Evolutionary conservation across 2,329 filamentous ascomycete species (phyloP).

Genomic region (Elsinoe fawcettii): DNA sequence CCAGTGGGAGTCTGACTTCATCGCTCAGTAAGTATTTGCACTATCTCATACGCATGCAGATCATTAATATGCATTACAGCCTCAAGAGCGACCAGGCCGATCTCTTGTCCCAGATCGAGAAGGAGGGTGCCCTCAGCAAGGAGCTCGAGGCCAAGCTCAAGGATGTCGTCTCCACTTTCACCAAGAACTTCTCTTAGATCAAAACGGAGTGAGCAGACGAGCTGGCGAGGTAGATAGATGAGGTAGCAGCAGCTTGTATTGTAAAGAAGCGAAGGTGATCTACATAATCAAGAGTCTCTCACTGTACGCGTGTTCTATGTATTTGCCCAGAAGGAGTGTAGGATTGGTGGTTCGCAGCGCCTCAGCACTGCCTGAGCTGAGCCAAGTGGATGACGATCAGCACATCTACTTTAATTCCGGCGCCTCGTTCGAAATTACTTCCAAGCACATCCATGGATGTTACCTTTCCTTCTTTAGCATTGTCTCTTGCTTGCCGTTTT

Average conservation of each 20-base stretch:
- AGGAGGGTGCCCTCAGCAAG: conserved; percentile 94
- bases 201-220: conserved; percentile 16
- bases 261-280: conserved; percentile 23
- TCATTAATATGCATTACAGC: conserved; percentile 23
- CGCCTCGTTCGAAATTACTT: not conserved
- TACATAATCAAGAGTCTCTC: not conserved
- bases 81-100: conserved; percentile 85
- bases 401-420: not conserved
- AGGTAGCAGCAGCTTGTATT: conserved; percentile 25
- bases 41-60: no score
- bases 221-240: conserved; percentile 15
- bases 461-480: not conserved
- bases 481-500: not conserved
- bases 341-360: not conserved
- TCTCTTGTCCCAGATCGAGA: conserved; percentile 77
- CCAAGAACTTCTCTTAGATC: conserved; percentile 72
- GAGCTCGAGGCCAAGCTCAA: conserved; percentile 77
- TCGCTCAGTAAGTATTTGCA: conserved; percentile 51
- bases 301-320: not conserved
- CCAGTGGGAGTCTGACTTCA: conserved; percentile 89
- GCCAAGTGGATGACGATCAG: conserved; percentile 9
- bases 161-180: conserved; percentile 71
- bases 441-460: not conserved
- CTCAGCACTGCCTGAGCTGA: conserved; percentile 5
- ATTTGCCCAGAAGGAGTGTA: not conserved